Evolutionary conservation across 345 rosid species (phyloP).

Genomic region (Microthlaspi erraticum): DNA sequence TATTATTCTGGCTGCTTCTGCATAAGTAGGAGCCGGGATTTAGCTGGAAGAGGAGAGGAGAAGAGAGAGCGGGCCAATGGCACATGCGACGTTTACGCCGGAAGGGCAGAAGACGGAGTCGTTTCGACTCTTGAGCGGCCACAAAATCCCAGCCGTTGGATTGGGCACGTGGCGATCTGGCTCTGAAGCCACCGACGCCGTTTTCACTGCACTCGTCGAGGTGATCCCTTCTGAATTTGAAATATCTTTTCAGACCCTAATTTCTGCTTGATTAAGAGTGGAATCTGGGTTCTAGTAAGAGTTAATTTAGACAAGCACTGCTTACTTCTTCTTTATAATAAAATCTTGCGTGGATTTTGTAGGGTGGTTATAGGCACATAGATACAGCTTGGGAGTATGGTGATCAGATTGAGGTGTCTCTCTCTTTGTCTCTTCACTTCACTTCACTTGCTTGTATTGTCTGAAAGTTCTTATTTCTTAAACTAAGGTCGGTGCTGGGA

Average conservation of each 20-base stretch:
- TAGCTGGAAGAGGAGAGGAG: neutral
- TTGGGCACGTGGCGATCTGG: conserved; percentile 62
- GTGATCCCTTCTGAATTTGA: no score
- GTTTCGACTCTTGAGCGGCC: conserved; percentile 55
- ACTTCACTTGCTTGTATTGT: neutral
- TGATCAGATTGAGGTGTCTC: conserved; percentile 50
- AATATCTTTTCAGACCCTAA: no score
- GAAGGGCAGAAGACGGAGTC: conserved; percentile 45
- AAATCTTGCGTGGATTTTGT: neutral
- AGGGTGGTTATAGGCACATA: conserved; percentile 63
- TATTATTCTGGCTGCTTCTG: conserved; percentile 3
- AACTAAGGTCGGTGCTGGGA: conserved; percentile 51
- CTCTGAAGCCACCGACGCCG: conserved; percentile 45
- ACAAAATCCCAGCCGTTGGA: conserved; percentile 60
- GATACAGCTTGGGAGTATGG: conserved; percentile 58
- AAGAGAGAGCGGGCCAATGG: conserved; percentile 37
- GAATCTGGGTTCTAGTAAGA: no score
- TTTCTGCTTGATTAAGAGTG: no score
- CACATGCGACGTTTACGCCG: conserved; percentile 46
- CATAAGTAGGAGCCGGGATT: neutral
- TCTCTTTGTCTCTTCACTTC: neutral
- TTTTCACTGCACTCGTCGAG: conserved; percentile 58
- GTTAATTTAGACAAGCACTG: no score
- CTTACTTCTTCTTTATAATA: no score
- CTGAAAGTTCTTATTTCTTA: neutral